These are phyloP conservation scores for Candida ponderosae DNA, from an alignment of 805 yeast genomes.

Conservation along the genomic window DNA sequence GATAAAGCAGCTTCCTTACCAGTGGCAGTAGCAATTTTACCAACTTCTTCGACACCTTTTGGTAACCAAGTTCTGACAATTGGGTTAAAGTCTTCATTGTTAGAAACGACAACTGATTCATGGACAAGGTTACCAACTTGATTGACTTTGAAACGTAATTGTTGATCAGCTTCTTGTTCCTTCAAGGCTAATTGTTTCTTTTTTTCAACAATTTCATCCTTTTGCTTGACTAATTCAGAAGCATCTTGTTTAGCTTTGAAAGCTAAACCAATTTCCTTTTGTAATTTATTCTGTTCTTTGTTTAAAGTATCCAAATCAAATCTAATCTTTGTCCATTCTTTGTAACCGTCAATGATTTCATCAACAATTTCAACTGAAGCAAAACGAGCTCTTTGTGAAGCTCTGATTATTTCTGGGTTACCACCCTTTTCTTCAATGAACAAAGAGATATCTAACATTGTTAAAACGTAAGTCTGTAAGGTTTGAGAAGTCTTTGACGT, in stretches of 20 bases:
- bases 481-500: neutral
- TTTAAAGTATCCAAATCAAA: constrained; percentile 87
- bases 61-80: constrained; percentile 86
- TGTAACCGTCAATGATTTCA: constrained; percentile 86
- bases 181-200: constrained; percentile 57
- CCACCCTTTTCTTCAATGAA: constrained; percentile 97
- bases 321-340: constrained; percentile 84
- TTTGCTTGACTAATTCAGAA: constrained; percentile 67
- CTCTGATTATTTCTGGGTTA: constrained; percentile 79
- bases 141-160: constrained; percentile 73
- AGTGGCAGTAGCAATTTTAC: constrained; percentile 67
- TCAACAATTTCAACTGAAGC: constrained; percentile 93
- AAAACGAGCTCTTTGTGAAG: constrained; percentile 90
- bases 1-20: constrained; percentile 73
- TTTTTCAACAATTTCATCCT: constrained; percentile 63
- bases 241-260: constrained; percentile 96
- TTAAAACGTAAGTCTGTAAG: neutral
- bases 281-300: constrained; percentile 82
- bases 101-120: constrained; percentile 78
- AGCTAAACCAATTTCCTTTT: constrained; percentile 87
- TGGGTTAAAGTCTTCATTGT: constrained; percentile 87
- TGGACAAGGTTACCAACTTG: constrained; percentile 93
- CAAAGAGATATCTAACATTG: constrained; percentile 86
- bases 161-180: constrained; percentile 77
- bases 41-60: constrained; percentile 50